Evolutionary conservation across 1,284 basidiomycete species (phyloP).

Genomic region (Puccinia hordei): DNA sequence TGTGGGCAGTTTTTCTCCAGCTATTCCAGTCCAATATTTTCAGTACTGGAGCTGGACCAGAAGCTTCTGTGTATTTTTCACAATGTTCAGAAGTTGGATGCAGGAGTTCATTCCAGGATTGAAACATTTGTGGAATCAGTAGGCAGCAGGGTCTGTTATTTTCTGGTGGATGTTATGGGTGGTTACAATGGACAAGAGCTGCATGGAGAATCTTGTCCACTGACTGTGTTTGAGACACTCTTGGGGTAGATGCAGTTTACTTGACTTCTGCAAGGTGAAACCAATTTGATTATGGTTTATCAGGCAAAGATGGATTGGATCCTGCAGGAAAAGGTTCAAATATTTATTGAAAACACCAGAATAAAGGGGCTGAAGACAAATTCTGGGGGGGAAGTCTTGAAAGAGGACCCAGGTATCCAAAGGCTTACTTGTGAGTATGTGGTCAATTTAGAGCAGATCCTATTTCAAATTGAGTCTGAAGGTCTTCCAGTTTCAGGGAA

Average conservation of each 20-base stretch:
- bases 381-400: neutral
- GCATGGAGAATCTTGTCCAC: neutral
- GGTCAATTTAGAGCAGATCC: neutral
- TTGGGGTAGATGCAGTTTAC: slow-evolving; percentile 1
- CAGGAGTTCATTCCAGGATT: neutral
- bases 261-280: neutral
- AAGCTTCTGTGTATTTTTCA: neutral
- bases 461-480: neutral
- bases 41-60: neutral
- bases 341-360: slow-evolving; percentile 23
- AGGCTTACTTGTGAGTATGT: slow-evolving; percentile 29
- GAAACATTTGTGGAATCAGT: neutral
- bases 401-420: neutral
- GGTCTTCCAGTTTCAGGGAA: slow-evolving; percentile 4
- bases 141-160: neutral
- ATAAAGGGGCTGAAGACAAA: neutral
- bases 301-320: neutral
- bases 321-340: slow-evolving; percentile 15
- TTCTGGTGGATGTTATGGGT: slow-evolving; percentile 16
- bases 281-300: neutral
- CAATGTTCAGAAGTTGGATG: neutral
- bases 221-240: slow-evolving; percentile 5
- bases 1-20: neutral
- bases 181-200: slow-evolving; percentile 26
- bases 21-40: neutral